These are phyloP conservation scores for Trichaptum fuscoviolaceum DNA, from an alignment of 768 basidiomycete genomes.

Conservation along the genomic window DNA sequence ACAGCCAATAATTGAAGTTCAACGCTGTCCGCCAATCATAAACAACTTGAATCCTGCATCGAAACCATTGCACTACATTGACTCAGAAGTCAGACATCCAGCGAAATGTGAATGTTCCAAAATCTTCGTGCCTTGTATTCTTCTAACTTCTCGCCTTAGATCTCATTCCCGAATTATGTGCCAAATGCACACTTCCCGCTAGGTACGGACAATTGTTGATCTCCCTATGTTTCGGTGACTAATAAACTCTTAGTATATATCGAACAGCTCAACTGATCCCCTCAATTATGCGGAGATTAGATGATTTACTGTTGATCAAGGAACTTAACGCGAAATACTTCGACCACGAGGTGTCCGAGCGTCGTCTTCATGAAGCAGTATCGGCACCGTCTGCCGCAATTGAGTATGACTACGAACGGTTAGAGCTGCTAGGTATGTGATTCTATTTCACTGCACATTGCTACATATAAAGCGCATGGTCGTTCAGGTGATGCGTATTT, in stretches of 20 bases:
- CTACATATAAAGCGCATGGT: slow-evolving; percentile 3
- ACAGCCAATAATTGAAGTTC: slow-evolving; percentile 72
- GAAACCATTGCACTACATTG: slow-evolving; percentile 27
- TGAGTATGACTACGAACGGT: slow-evolving; percentile 76
- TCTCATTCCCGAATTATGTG: slow-evolving; percentile 79
- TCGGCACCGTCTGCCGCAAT: slow-evolving; percentile 64
- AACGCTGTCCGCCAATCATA: slow-evolving; percentile 40
- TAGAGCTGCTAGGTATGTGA: slow-evolving; percentile 70
- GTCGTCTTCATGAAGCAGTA: slow-evolving; percentile 58
- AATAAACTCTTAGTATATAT: slow-evolving; percentile 43
- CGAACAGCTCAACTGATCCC: slow-evolving; percentile 68
- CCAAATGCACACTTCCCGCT: slow-evolving; percentile 65
- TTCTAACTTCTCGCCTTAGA: slow-evolving; percentile 36
- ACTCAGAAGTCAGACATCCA: slow-evolving; percentile 30
- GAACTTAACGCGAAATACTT: slow-evolving; percentile 73
- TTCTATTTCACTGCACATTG: slow-evolving; percentile 8
- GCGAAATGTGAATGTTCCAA: slow-evolving; percentile 52
- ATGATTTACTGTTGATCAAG: slow-evolving; percentile 69
- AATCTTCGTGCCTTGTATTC: slow-evolving; percentile 4
- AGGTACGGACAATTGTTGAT: slow-evolving; percentile 39
- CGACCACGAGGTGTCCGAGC: slow-evolving; percentile 53
- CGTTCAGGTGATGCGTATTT: slow-evolving; percentile 72
- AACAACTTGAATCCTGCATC: slow-evolving; percentile 59
- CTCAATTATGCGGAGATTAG: slow-evolving; percentile 65
- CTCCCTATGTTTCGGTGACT: slow-evolving; percentile 1